A percentile compares a stretch with the other conserved stretches of the same genome.
These are phyloP conservation scores for Paramecium pentaurelia DNA, from an alignment of 73 alveolate species.

Conservation along the genomic window DNA sequence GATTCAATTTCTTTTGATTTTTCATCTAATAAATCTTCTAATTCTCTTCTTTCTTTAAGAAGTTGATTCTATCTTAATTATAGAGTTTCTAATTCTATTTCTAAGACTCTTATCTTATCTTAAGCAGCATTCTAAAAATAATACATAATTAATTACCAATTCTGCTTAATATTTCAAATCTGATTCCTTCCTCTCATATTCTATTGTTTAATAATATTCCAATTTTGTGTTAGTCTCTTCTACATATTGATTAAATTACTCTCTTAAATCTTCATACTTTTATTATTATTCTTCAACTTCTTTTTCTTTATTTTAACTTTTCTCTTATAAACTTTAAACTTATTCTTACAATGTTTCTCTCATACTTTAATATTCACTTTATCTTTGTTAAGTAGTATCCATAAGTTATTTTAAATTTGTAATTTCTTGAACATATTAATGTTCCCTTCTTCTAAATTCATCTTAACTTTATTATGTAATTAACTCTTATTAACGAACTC, in stretches of 20 bases:
- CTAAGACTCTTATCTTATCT: neutral
- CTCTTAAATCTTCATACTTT: neutral
- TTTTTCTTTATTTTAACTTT: neutral
- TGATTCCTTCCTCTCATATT: neutral
- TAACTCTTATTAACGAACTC: neutral
- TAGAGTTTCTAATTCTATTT: neutral
- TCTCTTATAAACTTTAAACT: neutral
- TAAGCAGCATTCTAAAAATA: neutral
- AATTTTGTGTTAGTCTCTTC: neutral
- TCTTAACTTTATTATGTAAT: neutral
- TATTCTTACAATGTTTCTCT: neutral
- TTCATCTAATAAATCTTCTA: neutral
- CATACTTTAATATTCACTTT: constrained; percentile 1
- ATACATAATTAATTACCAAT: neutral
- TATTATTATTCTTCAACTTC: neutral
- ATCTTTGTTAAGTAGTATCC: neutral
- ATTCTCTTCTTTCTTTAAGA: neutral
- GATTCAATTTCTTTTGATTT: neutral
- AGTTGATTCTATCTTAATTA: neutral
- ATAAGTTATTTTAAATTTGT: neutral
- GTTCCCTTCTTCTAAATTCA: constrained; percentile 24
- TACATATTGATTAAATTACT: neutral
- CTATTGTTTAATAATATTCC: neutral
- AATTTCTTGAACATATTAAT: neutral
- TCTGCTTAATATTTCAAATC: neutral